Percentiles rank a stretch among this genome's conserved stretches.
These are phyloP conservation scores for Syncephalastrum racemosum DNA, from an alignment of 371 early-diverging fungal species.

Conservation along the genomic window DNA sequence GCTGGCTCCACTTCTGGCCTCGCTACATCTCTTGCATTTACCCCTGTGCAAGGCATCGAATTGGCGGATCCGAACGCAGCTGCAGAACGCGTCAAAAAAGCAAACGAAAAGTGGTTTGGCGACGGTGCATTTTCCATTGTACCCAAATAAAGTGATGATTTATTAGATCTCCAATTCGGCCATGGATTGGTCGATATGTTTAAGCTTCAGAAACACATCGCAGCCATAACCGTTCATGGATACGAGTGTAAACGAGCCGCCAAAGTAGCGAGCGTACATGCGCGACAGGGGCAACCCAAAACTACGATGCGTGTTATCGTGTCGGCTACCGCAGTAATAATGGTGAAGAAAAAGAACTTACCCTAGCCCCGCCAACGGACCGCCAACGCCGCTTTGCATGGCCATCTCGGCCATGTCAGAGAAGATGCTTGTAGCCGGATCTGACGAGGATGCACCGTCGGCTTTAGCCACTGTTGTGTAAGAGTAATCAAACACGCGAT, in stretches of 20 bases:
- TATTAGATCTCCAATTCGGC: constrained; percentile 50
- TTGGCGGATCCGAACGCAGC: constrained; percentile 84
- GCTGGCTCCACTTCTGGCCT: constrained; percentile 77
- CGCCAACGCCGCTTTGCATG: constrained; percentile 85
- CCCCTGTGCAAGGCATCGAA: constrained; percentile 96
- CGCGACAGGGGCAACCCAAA: constrained; percentile 90
- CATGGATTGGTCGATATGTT: constrained; percentile 71
- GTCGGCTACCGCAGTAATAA: neutral
- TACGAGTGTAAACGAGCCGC: constrained; percentile 84
- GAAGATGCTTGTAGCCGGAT: constrained; percentile 49
- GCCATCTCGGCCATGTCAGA: constrained; percentile 62
- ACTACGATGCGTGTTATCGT: constrained; percentile 22
- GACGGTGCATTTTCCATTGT: constrained; percentile 62
- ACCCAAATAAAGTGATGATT: constrained; percentile 35
- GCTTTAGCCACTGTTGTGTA: constrained; percentile 85
- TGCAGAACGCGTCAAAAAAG: constrained; percentile 64
- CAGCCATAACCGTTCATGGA: constrained; percentile 89
- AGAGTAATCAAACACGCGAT: constrained; percentile 89
- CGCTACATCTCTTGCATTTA: constrained; percentile 90
- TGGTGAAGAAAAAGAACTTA: constrained; percentile 23
- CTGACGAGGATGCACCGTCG: constrained; percentile 47
- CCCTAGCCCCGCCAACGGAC: constrained; percentile 76
- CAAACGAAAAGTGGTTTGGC: constrained; percentile 84
- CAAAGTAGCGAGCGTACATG: constrained; percentile 94
- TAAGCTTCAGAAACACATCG: constrained; percentile 89